phyloP scores from a whole-genome alignment of 805 yeast species.

The Candida patagonica region DNA sequence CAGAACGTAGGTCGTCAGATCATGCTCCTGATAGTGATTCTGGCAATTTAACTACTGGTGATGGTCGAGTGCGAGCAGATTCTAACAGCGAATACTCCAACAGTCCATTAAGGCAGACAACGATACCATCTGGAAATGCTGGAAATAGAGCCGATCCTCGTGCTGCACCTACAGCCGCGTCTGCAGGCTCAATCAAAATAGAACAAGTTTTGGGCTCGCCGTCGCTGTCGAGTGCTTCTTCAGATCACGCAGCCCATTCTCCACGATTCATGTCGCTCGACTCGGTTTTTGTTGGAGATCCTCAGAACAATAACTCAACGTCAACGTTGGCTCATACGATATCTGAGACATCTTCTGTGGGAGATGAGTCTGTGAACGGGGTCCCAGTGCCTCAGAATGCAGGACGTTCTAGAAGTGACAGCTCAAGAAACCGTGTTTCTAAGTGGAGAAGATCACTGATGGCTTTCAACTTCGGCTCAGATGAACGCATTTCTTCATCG shows the following conservation, averaged over 20 bases:
- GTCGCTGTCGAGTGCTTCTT: slow-evolving; percentile 4
- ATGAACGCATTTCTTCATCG: slow-evolving; percentile 2
- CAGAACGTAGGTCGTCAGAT: no score
- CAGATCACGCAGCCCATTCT: neutral
- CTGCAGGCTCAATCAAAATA: slow-evolving; percentile 11
- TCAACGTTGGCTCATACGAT: slow-evolving; percentile 12
- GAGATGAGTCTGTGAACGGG: slow-evolving; percentile 10
- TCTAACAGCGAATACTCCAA: no score
- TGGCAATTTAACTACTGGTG: no score
- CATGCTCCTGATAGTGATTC: no score
- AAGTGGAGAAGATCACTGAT: slow-evolving; percentile 19
- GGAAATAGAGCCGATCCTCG: neutral
- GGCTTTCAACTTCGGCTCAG: slow-evolving; percentile 9
- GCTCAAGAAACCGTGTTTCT: slow-evolving; percentile 13
- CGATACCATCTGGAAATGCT: no score
- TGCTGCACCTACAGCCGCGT: slow-evolving; percentile 1
- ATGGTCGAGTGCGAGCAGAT: no score
- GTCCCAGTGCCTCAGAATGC: neutral
- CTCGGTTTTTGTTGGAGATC: slow-evolving; percentile 6
- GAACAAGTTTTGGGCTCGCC: slow-evolving; percentile 17
- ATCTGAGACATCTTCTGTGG: slow-evolving; percentile 11
- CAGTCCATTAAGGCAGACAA: no score
- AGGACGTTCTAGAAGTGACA: neutral
- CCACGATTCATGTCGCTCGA: slow-evolving; percentile 7
- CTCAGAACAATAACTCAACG: slow-evolving; percentile 15